A percentile compares a stretch with the other conserved stretches of the same genome.
These are phyloP conservation scores for Serpula lacrymans DNA, from an alignment of 768 basidiomycete species.

Conservation along the genomic window DNA sequence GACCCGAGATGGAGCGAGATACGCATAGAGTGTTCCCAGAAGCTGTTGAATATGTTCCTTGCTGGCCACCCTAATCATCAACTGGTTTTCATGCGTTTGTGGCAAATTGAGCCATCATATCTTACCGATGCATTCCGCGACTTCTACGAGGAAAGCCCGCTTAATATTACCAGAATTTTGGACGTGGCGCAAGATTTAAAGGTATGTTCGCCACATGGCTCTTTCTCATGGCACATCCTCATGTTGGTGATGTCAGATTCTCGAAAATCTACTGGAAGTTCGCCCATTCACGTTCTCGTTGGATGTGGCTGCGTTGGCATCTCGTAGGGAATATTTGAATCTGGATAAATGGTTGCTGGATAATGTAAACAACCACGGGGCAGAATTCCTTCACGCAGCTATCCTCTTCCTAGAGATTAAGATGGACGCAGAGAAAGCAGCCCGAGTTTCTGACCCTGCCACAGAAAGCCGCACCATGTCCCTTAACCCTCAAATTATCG, in stretches of 20 bases:
- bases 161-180: constrained; percentile 91
- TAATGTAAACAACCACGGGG: constrained; percentile 77
- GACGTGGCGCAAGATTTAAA: constrained; percentile 96
- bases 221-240: constrained; percentile 3
- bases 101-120: constrained; percentile 86
- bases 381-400: constrained; percentile 82
- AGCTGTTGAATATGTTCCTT: constrained; percentile 85
- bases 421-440: constrained; percentile 83
- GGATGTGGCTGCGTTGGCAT: constrained; percentile 92
- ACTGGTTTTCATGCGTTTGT: constrained; percentile 94
- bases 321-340: constrained; percentile 89
- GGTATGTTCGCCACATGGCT: constrained; percentile 38
- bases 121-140: constrained; percentile 86
- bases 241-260: constrained; percentile 50
- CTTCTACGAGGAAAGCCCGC: constrained; percentile 87
- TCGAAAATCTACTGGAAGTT: constrained; percentile 89
- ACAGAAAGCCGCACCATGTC: constrained; percentile 81
- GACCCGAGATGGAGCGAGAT: constrained; percentile 87
- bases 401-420: constrained; percentile 90
- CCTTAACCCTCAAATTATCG: constrained; percentile 83
- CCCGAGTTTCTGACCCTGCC: constrained; percentile 72
- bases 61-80: constrained; percentile 93
- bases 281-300: constrained; percentile 87
- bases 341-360: constrained; percentile 96
- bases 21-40: constrained; percentile 81